These are phyloP conservation scores for Xylaria scruposa DNA, from an alignment of 495 filamentous ascomycete genomes.

Conservation along the genomic window DNA sequence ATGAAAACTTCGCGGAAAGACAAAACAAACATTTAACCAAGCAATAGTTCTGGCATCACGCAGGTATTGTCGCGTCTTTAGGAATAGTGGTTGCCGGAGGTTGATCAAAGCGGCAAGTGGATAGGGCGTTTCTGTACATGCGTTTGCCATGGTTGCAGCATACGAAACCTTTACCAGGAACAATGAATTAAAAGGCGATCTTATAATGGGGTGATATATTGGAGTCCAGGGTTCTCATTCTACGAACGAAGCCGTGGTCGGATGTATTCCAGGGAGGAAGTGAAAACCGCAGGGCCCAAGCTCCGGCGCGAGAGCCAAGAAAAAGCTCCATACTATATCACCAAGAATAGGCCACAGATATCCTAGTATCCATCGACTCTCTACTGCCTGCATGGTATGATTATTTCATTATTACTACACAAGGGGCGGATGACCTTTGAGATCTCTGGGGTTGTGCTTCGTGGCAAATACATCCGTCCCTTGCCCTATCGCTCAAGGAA, in stretches of 20 bases:
- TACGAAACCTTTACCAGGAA: constrained; percentile 13
- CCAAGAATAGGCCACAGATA: constrained; percentile 20
- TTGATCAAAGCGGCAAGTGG: constrained; percentile 18
- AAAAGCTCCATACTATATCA: background rate
- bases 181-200: constrained; percentile 6
- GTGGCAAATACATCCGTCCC: constrained; percentile 4
- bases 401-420: constrained; percentile 13
- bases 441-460: background rate
- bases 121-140: constrained; percentile 5
- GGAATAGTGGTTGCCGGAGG: constrained; percentile 15
- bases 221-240: constrained; percentile 12
- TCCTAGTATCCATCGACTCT: constrained; percentile 10
- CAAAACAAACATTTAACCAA: background rate
- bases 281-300: constrained; percentile 12
- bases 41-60: background rate
- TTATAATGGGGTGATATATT: constrained; percentile 1
- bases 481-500: constrained; percentile 14
- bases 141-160: constrained; percentile 11
- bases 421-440: constrained; percentile 9
- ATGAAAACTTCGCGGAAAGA: background rate
- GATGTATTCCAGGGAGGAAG: constrained; percentile 7
- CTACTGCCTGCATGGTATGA: background rate
- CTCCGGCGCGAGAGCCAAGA: constrained; percentile 7
- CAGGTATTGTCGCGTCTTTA: constrained; percentile 3
- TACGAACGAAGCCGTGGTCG: background rate